Percentiles rank a stretch among this genome's conserved stretches.
phyloP scores from a whole-genome alignment of 768 basidiomycete genomes.

The Pulveroboletus ravenelii region DNA sequence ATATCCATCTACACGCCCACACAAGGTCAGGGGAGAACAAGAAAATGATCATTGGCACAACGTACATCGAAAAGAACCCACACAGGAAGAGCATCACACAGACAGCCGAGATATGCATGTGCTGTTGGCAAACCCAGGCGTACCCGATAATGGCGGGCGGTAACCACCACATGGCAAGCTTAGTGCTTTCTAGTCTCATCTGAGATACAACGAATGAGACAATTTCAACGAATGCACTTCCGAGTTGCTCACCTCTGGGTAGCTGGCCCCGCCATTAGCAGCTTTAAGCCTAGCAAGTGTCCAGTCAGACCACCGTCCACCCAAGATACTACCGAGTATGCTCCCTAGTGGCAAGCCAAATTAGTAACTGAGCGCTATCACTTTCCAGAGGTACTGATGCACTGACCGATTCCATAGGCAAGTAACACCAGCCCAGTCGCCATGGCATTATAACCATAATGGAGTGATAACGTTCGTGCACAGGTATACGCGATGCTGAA shows the following conservation, averaged over 20 bases:
- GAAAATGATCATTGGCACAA: background rate
- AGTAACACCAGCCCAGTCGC: slow-evolving; percentile 75
- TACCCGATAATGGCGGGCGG: slow-evolving; percentile 64
- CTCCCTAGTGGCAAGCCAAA: slow-evolving; percentile 31
- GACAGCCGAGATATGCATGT: slow-evolving; percentile 61
- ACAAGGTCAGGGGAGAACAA: background rate
- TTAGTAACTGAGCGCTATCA: background rate
- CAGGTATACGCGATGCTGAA: slow-evolving; percentile 73
- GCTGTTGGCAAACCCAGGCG: slow-evolving; percentile 70
- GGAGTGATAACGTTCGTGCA: slow-evolving; percentile 59
- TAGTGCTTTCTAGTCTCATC: slow-evolving; percentile 73
- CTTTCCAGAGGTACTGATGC: background rate
- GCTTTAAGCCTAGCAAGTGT: slow-evolving; percentile 43
- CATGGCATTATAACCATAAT: slow-evolving; percentile 68
- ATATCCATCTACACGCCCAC: slow-evolving; percentile 44
- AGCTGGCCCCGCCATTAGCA: slow-evolving; percentile 43
- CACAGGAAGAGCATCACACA: slow-evolving; percentile 69
- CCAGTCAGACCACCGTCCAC: slow-evolving; percentile 58
- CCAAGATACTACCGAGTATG: slow-evolving; percentile 50
- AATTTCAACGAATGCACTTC: background rate
- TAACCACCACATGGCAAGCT: slow-evolving; percentile 45
- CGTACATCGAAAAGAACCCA: slow-evolving; percentile 74
- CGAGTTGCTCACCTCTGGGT: slow-evolving; percentile 56
- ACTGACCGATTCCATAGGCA: slow-evolving; percentile 62
- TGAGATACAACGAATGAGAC: slow-evolving; percentile 19